Percentiles rank a stretch among this genome's conserved stretches.
Evolutionary conservation across 495 filamentous ascomycete species (phyloP).

Genomic region (Neurospora sublineolata): DNA sequence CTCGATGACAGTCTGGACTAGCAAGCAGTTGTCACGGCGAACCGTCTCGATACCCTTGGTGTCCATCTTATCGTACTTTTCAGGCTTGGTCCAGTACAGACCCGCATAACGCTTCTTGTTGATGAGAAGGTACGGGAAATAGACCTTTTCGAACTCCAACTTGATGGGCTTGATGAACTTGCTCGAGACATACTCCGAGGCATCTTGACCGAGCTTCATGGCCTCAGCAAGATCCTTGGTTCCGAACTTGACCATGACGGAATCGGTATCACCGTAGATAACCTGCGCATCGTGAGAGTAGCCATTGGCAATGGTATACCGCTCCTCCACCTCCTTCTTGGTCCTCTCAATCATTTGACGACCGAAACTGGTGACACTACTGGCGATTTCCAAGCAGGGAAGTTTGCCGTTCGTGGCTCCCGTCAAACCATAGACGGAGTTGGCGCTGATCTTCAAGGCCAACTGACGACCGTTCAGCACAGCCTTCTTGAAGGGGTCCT

Average conservation of each 20-base stretch:
- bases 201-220: conserved; percentile 92
- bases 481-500: conserved; percentile 92
- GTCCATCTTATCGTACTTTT: conserved; percentile 99
- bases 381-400: conserved; percentile 88
- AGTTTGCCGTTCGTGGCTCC: conserved; percentile 93
- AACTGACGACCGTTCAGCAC: conserved; percentile 96
- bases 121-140: conserved; percentile 95
- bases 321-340: conserved; percentile 79
- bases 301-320: conserved; percentile 85
- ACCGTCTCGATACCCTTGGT: conserved; percentile 99
- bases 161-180: conserved; percentile 97
- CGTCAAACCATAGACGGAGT: conserved; percentile 95
- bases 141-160: conserved; percentile 98
- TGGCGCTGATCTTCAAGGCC: conserved; percentile 92
- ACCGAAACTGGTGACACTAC: conserved; percentile 89
- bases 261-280: conserved; percentile 98
- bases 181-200: conserved; percentile 70
- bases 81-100: conserved; percentile 86
- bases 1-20: conserved; percentile 96
- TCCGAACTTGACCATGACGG: conserved; percentile 99
- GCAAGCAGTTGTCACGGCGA: conserved; percentile 84
- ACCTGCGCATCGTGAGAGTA: conserved; percentile 90
- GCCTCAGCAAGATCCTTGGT: conserved; percentile 68
- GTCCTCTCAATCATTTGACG: conserved; percentile 98
- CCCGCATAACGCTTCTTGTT: conserved; percentile 99